Base-by-base conservation (phyloP, 768 basidiomycete genomes). In the Xerocomellus amylosporus region DNA sequence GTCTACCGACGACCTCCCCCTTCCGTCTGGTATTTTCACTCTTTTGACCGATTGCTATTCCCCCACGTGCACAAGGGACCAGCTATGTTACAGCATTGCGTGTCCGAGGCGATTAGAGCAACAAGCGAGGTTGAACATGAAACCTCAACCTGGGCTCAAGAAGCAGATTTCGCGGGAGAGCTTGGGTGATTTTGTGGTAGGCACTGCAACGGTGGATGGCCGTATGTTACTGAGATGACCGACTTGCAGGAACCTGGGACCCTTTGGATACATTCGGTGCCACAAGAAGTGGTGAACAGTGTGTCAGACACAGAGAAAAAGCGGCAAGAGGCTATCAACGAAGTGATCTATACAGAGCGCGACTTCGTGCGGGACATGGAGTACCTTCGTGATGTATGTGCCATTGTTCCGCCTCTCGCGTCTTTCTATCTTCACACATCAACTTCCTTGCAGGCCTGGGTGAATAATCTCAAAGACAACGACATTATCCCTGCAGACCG, bases 321-420 rank as follows among this genome's bases (percentile, higher is more conserved):
- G 71, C 82, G 96, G 2, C 96, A 98, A 69, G 97, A 99, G 71
- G 92, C 93, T 20, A 98, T 99, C 76, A 98, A 98, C 67, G 97
- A 99, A 75, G 92, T 97, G 34, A 86, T 84, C 53, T 84, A 84
- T 59, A 99, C 97, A 8, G 97, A 98, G 69, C 83, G 95, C 26
- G 97, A 98, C 74, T 98, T 99, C 71, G 95, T 99, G 42, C 83
- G 93, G 53, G 97, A 98, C 73, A 84, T 98, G 84, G 97, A 99
- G 72, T 98, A 98, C 67, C 81, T 99, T 44, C 87, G 95, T 58
- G 96, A 98, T 68, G 90, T 96, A 65, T 63, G 90, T 64, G 13
- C 37, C 34, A 44, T 49, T 20, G 33, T 50, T 56, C n/a, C 5
- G 52, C 7, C 24, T 46, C 20, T 33, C 38, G 15, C 15, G 10